phyloP scores from a whole-genome alignment of 2,329 filamentous ascomycete species.

The Tolypocladium inflatum region DNA sequence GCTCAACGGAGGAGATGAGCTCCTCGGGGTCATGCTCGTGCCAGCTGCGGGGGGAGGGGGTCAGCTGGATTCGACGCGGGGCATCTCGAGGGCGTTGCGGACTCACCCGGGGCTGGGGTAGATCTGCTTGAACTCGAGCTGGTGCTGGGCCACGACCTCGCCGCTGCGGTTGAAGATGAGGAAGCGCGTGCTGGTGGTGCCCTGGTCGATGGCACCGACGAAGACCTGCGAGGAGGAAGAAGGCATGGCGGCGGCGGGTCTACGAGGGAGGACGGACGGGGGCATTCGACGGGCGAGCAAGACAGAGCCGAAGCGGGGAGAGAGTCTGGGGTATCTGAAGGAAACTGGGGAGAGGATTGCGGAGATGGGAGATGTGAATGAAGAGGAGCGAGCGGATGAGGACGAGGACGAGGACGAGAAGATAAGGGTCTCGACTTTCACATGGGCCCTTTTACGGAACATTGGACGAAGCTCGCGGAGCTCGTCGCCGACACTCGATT shows the following conservation, averaged over 20 bases:
- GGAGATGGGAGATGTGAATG: background rate
- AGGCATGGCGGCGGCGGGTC: constrained; percentile 18
- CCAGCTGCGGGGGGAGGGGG: constrained; percentile 47
- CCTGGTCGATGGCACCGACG: constrained; percentile 71
- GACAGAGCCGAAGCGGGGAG: background rate
- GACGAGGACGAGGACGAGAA: background rate
- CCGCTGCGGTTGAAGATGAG: constrained; percentile 67
- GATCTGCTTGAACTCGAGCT: constrained; percentile 66
- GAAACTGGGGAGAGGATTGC: background rate
- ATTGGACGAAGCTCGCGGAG: background rate
- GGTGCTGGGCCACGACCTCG: constrained; percentile 61
- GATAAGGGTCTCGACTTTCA: background rate
- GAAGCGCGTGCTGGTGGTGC: constrained; percentile 69
- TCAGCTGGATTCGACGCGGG: background rate
- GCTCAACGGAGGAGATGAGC: constrained; percentile 60
- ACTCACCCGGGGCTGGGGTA: constrained; percentile 66
- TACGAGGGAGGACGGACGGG: constrained; percentile 12
- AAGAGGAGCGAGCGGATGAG: background rate
- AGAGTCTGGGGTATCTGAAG: background rate
- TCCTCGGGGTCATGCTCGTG: constrained; percentile 77
- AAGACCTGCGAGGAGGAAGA: constrained; percentile 30
- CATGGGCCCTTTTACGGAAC: background rate
- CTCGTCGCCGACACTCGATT: background rate
- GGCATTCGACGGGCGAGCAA: constrained; percentile 11
- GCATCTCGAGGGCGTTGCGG: background rate